These are phyloP conservation scores for Fusarium agapanthi DNA, from an alignment of 2,329 filamentous ascomycete genomes.

Conservation along the genomic window DNA sequence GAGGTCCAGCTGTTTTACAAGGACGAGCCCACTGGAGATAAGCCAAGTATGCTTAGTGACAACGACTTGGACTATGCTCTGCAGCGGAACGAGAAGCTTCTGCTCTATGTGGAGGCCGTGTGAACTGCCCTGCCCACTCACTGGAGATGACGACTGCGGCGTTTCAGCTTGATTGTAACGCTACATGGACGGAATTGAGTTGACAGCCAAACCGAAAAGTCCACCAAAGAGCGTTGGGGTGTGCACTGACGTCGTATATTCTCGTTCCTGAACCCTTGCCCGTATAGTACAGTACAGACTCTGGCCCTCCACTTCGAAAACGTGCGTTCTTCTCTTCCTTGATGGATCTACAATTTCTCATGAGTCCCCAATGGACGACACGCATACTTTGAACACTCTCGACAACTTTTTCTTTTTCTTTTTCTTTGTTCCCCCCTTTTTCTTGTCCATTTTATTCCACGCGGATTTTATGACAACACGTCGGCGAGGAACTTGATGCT, in stretches of 20 bases:
- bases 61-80: constrained; percentile 83
- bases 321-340: constrained; percentile 19
- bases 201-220: constrained; percentile 14
- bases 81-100: constrained; percentile 85
- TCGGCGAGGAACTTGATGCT: constrained; percentile 40
- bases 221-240: constrained; percentile 7
- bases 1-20: constrained; percentile 84
- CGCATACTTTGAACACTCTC: neutral
- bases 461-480: constrained; percentile 38
- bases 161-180: constrained; percentile 36
- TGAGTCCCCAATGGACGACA: constrained; percentile 31
- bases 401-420: neutral
- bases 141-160: constrained; percentile 14
- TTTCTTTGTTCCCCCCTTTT: constrained; percentile 3
- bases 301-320: constrained; percentile 2
- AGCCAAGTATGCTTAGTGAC: constrained; percentile 79
- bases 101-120: constrained; percentile 73
- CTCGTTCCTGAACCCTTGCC: constrained; percentile 8
- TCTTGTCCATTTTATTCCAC: constrained; percentile 9
- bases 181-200: constrained; percentile 14
- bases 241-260: constrained; percentile 5
- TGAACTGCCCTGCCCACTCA: constrained; percentile 41
- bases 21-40: constrained; percentile 81
- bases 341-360: constrained; percentile 30
- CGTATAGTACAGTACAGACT: constrained; percentile 7